phyloP scores from a whole-genome alignment of 129 eudicot species.

The Erigeron canadensis region DNA sequence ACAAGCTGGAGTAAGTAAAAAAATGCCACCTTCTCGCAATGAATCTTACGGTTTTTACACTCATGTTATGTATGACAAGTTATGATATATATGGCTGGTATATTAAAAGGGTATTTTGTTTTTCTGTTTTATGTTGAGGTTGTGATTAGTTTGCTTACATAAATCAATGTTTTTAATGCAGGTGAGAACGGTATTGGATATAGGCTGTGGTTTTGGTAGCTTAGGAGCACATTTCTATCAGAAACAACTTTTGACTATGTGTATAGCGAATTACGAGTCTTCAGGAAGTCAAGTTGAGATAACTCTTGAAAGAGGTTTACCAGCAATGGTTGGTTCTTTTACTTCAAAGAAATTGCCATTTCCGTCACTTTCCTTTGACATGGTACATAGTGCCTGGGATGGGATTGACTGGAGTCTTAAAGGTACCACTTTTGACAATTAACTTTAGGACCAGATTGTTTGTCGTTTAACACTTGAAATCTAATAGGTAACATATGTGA shows the following conservation, averaged over 20 bases:
- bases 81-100: not conserved
- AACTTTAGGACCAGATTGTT: not conserved
- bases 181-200: slow-evolving; percentile 92
- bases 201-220: slow-evolving; percentile 98
- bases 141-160: slow-evolving; percentile 16
- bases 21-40: not conserved
- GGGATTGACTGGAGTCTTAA: slow-evolving; percentile 81
- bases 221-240: slow-evolving; percentile 92
- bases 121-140: not conserved
- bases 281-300: slow-evolving; percentile 99
- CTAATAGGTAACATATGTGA: slow-evolving; percentile 21
- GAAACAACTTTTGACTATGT: slow-evolving; percentile 73
- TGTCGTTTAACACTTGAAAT: slow-evolving; percentile 2
- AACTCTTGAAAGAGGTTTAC: slow-evolving; percentile 97
- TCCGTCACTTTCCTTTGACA: slow-evolving; percentile 92
- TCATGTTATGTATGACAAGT: not conserved
- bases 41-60: not conserved
- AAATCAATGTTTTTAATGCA: slow-evolving; percentile 36
- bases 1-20: slow-evolving; percentile 86
- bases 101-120: slow-evolving; percentile 3
- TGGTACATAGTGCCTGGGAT: slow-evolving; percentile 93
- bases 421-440: slow-evolving; percentile 46
- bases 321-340: slow-evolving; percentile 93
- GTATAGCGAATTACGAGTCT: slow-evolving; percentile 91
- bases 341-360: slow-evolving; percentile 75